Base-by-base conservation (phyloP, 1,139 yeast genomes). In the Candida neerlandica region DNA sequence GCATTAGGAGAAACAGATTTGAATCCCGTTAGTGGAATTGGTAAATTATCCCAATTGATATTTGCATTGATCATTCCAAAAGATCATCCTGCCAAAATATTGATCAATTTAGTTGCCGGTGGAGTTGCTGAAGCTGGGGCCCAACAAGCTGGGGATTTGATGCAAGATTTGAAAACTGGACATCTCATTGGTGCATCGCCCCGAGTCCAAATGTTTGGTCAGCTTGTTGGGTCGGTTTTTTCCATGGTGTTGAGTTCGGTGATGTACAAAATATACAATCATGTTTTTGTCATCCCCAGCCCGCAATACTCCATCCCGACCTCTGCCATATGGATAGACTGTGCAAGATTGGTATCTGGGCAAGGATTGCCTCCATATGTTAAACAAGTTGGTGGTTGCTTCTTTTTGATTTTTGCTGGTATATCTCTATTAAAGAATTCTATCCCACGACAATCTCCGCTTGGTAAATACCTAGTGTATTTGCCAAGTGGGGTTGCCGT, bases 41-140 rank as follows among this genome's bases (percentile, higher is more conserved):
- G 99, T 2, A 94, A 94, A 66, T 73, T 94, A 21, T 91, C 97
- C 0, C 99, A 94, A 65, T 75, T 94, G 42, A 67, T 94, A 4
- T 90, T 94, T 69, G 97, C 97, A 0, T 63, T 89, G 7, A 77
- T 92, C 4, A 77, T 91, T n/a, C 96, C 97, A 1, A 75, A 75
- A 14, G 68, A 75, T 44, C 88, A 86, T 54, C 96, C 96, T 1
- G 91, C 95, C 1, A 82, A 89, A 14, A 88, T 94, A 3, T 71
- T 94, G 38, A 84, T 91, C 45, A 94, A 94, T 63, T 73, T 94
- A 48, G 86, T 94, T 2, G 97, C 98, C 2, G 99, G 99, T 14
- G 98, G 97, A 6, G 85, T 94, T 32, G 96, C 98, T 0, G 99
- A 94, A 69, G 98, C 99, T 0, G 98, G 99, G 6, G 97, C 99